Evolutionary conservation across 352 stramenopile species (phyloP).

Genomic region (Globisporangium okanoganense): DNA sequence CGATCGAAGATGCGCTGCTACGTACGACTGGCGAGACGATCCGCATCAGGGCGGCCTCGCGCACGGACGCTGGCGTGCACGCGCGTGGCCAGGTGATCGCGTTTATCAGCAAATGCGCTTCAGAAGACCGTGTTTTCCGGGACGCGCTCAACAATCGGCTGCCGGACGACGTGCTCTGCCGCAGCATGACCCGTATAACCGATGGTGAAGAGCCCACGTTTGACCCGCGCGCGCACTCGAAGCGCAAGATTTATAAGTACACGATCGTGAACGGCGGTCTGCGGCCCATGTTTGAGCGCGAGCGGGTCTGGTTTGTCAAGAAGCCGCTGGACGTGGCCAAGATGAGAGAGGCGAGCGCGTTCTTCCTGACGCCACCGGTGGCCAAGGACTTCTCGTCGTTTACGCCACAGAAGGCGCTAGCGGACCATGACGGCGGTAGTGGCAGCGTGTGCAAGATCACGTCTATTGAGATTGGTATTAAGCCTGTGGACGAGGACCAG

Average conservation of each 20-base stretch:
- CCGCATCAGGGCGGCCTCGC: conserved; percentile 82
- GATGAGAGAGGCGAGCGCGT: conserved; percentile 40
- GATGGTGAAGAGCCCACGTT: conserved; percentile 24
- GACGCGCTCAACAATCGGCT: conserved; percentile 75
- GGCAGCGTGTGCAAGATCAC: conserved; percentile 52
- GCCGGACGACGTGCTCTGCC: conserved; percentile 54
- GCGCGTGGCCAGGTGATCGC: conserved; percentile 87
- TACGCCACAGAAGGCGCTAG: conserved; percentile 35
- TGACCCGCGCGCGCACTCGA: conserved; percentile 48
- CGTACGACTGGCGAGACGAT: conserved; percentile 69
- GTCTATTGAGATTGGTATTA: conserved; percentile 25
- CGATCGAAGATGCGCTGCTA: conserved; percentile 62
- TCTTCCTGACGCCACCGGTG: conserved; percentile 24
- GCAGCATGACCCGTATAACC: conserved; percentile 20
- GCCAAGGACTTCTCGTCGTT: conserved; percentile 71
- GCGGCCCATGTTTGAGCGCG: conserved; percentile 43
- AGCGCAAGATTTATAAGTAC: conserved; percentile 69
- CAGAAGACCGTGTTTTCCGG: conserved; percentile 40
- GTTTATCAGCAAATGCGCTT: conserved; percentile 73
- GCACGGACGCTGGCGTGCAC: conserved; percentile 93
- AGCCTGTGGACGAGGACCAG: background rate
- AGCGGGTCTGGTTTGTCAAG: conserved; percentile 55
- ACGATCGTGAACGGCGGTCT: conserved; percentile 41
- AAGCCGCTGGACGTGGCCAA: conserved; percentile 47
- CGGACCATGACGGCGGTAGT: conserved; percentile 28